These are phyloP conservation scores for Citrullus mucosospermus DNA, from an alignment of 306 rosid genomes.

Conservation along the genomic window DNA sequence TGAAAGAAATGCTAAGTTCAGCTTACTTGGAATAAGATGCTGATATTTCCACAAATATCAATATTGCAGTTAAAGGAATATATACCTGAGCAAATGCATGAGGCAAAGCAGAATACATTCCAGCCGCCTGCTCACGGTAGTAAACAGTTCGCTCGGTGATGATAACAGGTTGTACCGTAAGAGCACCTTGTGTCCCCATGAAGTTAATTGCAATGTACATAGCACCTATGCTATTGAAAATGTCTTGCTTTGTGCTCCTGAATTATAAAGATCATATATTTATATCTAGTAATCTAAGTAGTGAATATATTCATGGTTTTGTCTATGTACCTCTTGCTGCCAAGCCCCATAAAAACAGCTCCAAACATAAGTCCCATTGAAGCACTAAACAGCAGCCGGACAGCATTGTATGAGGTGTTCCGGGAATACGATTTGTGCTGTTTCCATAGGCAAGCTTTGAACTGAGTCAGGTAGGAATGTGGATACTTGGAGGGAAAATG, in stretches of 20 bases:
- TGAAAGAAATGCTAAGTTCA: neutral
- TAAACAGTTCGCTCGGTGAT: conserved; percentile 58
- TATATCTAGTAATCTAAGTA: neutral
- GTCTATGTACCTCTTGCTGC: conserved; percentile 44
- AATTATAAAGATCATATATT: neutral
- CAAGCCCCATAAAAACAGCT: conserved; percentile 48
- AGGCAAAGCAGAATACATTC: conserved; percentile 77
- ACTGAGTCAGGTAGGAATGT: conserved; percentile 41
- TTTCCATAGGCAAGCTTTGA: conserved; percentile 66
- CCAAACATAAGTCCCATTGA: conserved; percentile 54
- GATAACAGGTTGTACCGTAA: conserved; percentile 54
- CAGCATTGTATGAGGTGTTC: conserved; percentile 55
- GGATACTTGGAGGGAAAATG: conserved; percentile 46
- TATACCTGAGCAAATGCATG: conserved; percentile 66
- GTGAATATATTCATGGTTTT: neutral
- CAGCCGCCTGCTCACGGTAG: conserved; percentile 72
- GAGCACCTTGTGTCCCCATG: conserved; percentile 45
- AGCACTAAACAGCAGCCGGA: conserved; percentile 46
- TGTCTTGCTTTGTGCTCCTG: conserved; percentile 46
- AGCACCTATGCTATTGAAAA: conserved; percentile 58
- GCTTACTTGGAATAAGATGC: neutral
- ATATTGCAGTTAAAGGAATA: neutral
- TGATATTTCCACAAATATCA: neutral
- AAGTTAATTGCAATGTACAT: conserved; percentile 59
- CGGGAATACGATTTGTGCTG: conserved; percentile 58